Conservation (phyloP, 2,329 filamentous ascomycete genomes). For the Colletotrichum sp. region DNA sequence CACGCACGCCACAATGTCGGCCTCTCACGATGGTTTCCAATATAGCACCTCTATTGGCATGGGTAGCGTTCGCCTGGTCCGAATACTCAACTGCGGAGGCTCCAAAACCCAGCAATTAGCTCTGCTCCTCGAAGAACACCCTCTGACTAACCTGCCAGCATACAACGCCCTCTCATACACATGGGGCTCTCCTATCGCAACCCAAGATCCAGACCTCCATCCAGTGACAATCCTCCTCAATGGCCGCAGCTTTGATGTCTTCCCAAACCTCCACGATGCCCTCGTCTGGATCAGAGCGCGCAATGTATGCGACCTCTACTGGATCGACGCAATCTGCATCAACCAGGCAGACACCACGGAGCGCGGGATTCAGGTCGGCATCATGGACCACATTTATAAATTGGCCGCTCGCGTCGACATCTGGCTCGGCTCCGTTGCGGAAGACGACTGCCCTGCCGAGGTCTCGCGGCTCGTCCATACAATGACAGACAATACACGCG, state of each 20-base stretch:
- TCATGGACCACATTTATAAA: slow-evolving; percentile 24
- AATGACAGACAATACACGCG: background rate
- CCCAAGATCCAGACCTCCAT: background rate
- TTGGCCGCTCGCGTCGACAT: slow-evolving; percentile 15
- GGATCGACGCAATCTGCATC: slow-evolving; percentile 23
- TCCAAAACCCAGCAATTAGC: background rate
- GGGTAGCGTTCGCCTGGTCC: background rate
- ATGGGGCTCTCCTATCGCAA: background rate
- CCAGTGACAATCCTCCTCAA: background rate
- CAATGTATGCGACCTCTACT: background rate
- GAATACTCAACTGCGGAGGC: background rate
- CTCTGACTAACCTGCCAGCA: background rate
- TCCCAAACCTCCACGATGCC: background rate
- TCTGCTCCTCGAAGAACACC: slow-evolving; percentile 1
- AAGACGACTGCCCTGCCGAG: background rate
- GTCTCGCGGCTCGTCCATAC: background rate
- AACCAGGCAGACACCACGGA: slow-evolving; percentile 15
- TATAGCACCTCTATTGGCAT: background rate
- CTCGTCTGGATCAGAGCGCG: slow-evolving; percentile 1
- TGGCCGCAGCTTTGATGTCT: background rate
- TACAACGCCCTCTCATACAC: slow-evolving; percentile 14
- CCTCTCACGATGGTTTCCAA: background rate
- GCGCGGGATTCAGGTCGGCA: slow-evolving; percentile 11
- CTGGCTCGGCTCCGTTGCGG: slow-evolving; percentile 16
- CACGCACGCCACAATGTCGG: background rate